These are phyloP conservation scores for Fusarium torulosum DNA, from an alignment of 2,329 filamentous ascomycete species.

Conservation along the genomic window DNA sequence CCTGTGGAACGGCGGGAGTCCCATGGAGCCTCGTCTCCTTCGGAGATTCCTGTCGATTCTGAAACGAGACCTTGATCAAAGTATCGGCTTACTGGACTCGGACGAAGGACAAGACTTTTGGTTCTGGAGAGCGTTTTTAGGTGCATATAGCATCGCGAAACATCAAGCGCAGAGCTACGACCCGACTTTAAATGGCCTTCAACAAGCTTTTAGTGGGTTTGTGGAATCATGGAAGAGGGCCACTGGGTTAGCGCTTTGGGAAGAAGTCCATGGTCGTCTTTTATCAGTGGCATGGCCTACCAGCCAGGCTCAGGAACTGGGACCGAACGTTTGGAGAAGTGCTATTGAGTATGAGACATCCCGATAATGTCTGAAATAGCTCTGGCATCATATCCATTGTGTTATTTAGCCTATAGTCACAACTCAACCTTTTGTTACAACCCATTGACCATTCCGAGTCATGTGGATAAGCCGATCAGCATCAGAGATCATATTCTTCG, in stretches of 20 bases:
- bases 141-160: conserved; percentile 28
- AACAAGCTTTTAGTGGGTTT: background rate
- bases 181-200: background rate
- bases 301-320: conserved; percentile 1
- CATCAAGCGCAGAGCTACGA: background rate
- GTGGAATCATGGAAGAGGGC: conserved; percentile 14
- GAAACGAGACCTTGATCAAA: conserved; percentile 21
- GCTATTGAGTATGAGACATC: background rate
- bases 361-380: no score
- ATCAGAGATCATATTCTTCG: no score
- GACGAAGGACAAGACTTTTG: conserved; percentile 15
- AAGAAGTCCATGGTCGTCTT: conserved; percentile 11
- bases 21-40: conserved; percentile 20
- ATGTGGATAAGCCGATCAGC: no score
- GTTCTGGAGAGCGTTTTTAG: conserved; percentile 40
- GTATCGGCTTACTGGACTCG: accelerated
- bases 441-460: no score
- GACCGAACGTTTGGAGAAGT: conserved; percentile 10
- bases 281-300: conserved; percentile 21
- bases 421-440: background rate
- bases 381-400: background rate
- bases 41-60: conserved; percentile 15
- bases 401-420: background rate
- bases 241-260: conserved; percentile 1
- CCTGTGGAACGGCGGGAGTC: conserved; percentile 23